Base-by-base conservation (phyloP, 2,329 filamentous ascomycete species). In the Penicillium frequentans region DNA sequence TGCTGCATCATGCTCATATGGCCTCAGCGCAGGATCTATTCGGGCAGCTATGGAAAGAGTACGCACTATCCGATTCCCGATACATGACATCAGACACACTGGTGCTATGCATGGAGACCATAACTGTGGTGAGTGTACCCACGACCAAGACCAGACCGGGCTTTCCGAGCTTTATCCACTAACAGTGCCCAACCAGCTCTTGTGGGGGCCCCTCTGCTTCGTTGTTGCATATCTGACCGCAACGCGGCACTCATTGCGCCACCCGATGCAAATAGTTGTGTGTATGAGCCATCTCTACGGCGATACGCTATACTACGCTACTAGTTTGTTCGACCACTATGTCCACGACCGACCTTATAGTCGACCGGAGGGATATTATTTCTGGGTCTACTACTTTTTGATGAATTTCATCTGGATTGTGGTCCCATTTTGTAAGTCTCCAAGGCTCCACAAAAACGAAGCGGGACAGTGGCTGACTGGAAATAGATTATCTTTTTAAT, bases 31-130 rank as follows among this genome's bases (percentile, higher is more conserved):
- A 91, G 70, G 86, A 87, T 54, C 76, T 95, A 8, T 88, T 93
- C 55, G 90, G 88, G 3, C 91, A 96, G 77, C 80, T 96, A 45
- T 96, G 92, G 92, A 96, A 96, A 71, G 92, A 96, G 75, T 96
- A 96, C 72, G 83, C 90, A 3, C 82, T 93, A 33, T 93, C 90
- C 2, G 92, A 96, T 76, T 96, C 91, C 54, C 84, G 92, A 44
- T 96, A 96, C 70, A 79, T 96, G 65, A 92, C 88, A 2, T 86
- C 87, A 19, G 90, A 95, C 69, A 83, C 88, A 1, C 92, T 96
- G 67, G 91, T 95, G 65, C 79, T 96, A n/a, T 93, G 90, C 72
- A 88, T 96, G 73, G 92, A 96, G 80, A 86, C 83, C 19, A 85
- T 96, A 60, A 96, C 92, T 1, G 86, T 86, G 43, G 89, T 93